Evolutionary conservation across 2,329 filamentous ascomycete genomes (phyloP), one percentile per base, ranked within the genome.

Genomic region (Alternaria ethzedia): DNA sequence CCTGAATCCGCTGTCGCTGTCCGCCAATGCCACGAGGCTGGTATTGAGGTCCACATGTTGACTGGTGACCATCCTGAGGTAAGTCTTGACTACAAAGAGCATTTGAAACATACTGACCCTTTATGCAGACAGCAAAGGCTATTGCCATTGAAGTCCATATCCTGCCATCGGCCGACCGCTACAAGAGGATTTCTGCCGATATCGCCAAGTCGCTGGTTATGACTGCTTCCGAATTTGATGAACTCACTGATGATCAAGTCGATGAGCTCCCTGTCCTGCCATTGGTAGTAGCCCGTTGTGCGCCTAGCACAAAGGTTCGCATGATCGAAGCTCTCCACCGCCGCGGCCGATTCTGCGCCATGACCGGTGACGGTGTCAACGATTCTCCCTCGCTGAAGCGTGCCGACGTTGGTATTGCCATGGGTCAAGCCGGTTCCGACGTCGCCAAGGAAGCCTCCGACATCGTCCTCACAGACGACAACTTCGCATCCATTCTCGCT

Each of bases 281-380:
- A 3, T 83, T 95, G 1, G 93, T 96, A 9, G 90, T 96, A 64
- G 93, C 93, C 41, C 90, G 93, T 41, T 96, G 93, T 76, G 91
- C 92, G 1, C 93, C 94, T 0, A 88, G 91, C 63, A 96, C 93
- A 43, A 97, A 97, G 81, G 93, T 93, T 5, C 89, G 92, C 63
- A 96, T 97, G 93, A 94, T 97, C 55, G 92, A 94, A 70, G 93
- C 93, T 6, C 86, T 97, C 15, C 91, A 94, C 68, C 88, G 93
- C 15, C 90, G 93, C 44, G 86, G 87, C 21, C 86, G 87, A 20
- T 95, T 91, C 79, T 92, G 90, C 78, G 92, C 92, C 63, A 96
- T 96, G 92, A 96, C 92, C 17, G 93, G 93, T 62, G 93, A 96
- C 71, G 93, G 93, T 50, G 93, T 96, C 66, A 96, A 96, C 75